Evolutionary conservation across 1,284 basidiomycete genomes (phyloP).

Genomic region (Tilletia horrida): DNA sequence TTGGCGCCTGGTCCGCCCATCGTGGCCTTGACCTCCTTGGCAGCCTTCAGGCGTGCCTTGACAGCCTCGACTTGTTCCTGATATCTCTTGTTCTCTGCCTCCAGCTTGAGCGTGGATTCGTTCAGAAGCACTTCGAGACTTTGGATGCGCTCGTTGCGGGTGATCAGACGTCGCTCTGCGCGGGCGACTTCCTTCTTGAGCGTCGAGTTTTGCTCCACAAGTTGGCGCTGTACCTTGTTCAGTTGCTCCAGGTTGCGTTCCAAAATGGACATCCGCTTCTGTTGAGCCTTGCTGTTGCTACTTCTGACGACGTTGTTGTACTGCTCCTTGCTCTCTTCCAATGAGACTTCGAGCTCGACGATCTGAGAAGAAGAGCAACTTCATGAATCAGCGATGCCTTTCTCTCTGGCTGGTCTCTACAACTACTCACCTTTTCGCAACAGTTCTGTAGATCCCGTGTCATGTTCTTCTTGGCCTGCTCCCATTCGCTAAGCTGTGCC

Average conservation of each 20-base stretch:
- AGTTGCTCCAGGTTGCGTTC: slow-evolving; percentile 96
- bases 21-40: slow-evolving; percentile 68
- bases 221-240: slow-evolving; percentile 94
- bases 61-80: slow-evolving; percentile 86
- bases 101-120: slow-evolving; percentile 86
- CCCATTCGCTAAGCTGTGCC: slow-evolving; percentile 94
- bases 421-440: slow-evolving; percentile 81
- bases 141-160: slow-evolving; percentile 88
- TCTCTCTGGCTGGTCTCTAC: no score
- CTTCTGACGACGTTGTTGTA: slow-evolving; percentile 98
- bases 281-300: slow-evolving; percentile 95
- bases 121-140: slow-evolving; percentile 79
- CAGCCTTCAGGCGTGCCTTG: slow-evolving; percentile 84
- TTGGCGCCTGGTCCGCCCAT: slow-evolving; percentile 19
- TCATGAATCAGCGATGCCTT: background rate
- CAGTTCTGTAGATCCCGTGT: slow-evolving; percentile 99
- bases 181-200: slow-evolving; percentile 97
- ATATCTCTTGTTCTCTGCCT: slow-evolving; percentile 90
- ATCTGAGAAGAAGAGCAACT: slow-evolving; percentile 63
- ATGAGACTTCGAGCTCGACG: slow-evolving; percentile 96
- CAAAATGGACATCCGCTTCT: slow-evolving; percentile 98
- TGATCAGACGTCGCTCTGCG: slow-evolving; percentile 90
- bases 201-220: slow-evolving; percentile 96
- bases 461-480: slow-evolving; percentile 95
- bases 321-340: slow-evolving; percentile 98